These are phyloP conservation scores for Pythium brachiatum DNA, from an alignment of 352 stramenopile genomes.

Conservation along the genomic window DNA sequence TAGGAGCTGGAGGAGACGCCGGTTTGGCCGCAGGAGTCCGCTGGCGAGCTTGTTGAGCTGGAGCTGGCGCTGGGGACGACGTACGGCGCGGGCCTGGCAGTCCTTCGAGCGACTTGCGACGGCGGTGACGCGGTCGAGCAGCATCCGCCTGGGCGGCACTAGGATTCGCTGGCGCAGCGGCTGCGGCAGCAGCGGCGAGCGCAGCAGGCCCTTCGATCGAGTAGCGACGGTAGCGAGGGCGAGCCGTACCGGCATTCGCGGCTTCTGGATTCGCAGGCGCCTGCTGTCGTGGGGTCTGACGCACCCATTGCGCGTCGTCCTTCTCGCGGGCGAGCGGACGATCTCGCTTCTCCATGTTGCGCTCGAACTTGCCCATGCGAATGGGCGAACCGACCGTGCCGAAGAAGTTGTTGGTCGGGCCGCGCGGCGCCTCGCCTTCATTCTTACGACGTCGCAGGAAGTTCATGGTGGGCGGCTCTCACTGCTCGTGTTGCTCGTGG, in stretches of 20 bases:
- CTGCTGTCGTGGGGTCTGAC: background rate
- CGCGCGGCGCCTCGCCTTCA: conserved; percentile 18
- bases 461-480: conserved; percentile 13
- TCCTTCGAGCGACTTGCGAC: conserved; percentile 8
- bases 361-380: conserved; percentile 49
- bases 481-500: no score
- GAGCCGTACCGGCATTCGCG: background rate
- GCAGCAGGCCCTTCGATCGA: background rate
- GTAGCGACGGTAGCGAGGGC: background rate
- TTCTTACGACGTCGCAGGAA: conserved; percentile 47
- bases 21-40: conserved; percentile 10
- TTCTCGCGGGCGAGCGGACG: background rate
- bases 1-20: conserved; percentile 20
- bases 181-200: background rate
- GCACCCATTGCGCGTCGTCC: conserved; percentile 3
- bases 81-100: background rate
- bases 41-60: background rate
- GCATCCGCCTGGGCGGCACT: background rate
- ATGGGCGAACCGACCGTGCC: conserved; percentile 69
- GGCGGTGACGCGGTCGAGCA: conserved; percentile 1
- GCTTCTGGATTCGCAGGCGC: background rate
- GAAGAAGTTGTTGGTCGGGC: conserved; percentile 57
- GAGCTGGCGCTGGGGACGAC: background rate
- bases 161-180: background rate
- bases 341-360: conserved; percentile 24